Percentiles rank a stretch among this genome's conserved stretches.
Conservation (phyloP, 1,139 yeast genomes). For the Pichia sp. region DNA sequence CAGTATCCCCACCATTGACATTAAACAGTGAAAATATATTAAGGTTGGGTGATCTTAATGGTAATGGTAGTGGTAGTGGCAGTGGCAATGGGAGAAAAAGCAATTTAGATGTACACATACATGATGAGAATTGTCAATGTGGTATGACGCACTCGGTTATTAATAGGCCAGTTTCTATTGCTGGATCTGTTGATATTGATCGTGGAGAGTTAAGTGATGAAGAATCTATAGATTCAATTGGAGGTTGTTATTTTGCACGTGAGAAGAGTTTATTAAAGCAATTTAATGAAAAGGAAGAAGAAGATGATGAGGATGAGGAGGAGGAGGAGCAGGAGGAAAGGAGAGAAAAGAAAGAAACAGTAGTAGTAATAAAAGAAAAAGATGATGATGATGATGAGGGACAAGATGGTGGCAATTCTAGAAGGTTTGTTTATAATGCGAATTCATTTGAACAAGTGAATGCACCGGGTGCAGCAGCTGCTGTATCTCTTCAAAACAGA, state of each 20-base stretch:
- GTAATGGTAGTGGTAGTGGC: not conserved
- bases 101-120: constrained; percentile 30
- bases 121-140: constrained; percentile 51
- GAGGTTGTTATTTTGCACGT: not conserved
- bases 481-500: constrained; percentile 53
- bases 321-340: too few species aligned
- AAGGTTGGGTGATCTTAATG: not conserved
- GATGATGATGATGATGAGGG: not conserved
- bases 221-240: constrained; percentile 28
- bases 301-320: not conserved
- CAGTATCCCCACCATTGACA: not conserved
- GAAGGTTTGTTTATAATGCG: constrained; percentile 8
- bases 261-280: not conserved
- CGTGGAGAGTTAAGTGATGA: constrained; percentile 44
- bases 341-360: too few species aligned
- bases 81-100: too few species aligned
- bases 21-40: constrained; percentile 6
- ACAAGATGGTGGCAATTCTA: not conserved
- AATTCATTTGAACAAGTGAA: constrained; percentile 50
- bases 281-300: not conserved
- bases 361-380: not conserved
- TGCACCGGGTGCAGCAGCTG: constrained; percentile 78
- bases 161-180: constrained; percentile 58
- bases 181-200: constrained; percentile 47
- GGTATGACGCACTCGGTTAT: constrained; percentile 47